A percentile compares a stretch with the other conserved stretches of the same genome.
Evolutionary conservation across 2,329 filamentous ascomycete genomes (phyloP).

Genomic region (Amylocarpus encephaloides): DNA sequence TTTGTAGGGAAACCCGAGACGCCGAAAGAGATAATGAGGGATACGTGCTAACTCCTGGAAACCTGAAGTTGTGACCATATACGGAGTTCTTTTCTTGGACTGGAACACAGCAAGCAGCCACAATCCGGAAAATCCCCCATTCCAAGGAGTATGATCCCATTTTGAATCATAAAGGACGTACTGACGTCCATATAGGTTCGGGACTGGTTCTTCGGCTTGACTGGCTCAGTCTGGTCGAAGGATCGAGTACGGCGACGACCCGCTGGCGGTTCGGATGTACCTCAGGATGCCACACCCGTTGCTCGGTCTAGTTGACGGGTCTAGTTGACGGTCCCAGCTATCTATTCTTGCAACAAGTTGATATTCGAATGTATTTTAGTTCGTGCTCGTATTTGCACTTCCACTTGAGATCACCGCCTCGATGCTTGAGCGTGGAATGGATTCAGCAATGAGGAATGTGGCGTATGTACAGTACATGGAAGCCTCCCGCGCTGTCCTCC

Average conservation of each 20-base stretch:
- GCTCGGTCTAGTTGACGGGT: conserved; percentile 8
- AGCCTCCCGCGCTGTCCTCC: too few relatives aligned
- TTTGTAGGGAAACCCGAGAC: conserved; percentile 21
- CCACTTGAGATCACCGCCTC: neutral
- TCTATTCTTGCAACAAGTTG: too few relatives aligned
- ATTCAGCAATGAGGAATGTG: too few relatives aligned
- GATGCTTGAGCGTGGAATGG: too few relatives aligned
- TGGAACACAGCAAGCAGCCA: conserved; percentile 34
- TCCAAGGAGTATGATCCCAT: conserved; percentile 40
- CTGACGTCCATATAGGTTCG: conserved; percentile 32
- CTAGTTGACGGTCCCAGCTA: neutral
- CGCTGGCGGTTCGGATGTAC: neutral
- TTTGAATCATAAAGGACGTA: neutral
- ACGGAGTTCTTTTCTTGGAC: conserved; percentile 57
- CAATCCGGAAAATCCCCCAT: conserved; percentile 37
- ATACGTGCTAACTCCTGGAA: neutral
- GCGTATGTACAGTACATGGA: too few relatives aligned
- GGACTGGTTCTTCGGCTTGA: conserved; percentile 34
- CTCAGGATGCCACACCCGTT: conserved; percentile 19
- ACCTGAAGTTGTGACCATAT: conserved; percentile 44
- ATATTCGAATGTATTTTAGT: too few relatives aligned
- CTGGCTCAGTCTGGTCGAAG: conserved; percentile 31
- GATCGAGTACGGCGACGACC: conserved; percentile 20
- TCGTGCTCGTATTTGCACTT: neutral
- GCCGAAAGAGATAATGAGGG: conserved; percentile 8